phyloP scores from a whole-genome alignment of 805 yeast genomes.

The Candida endomychidarum region DNA sequence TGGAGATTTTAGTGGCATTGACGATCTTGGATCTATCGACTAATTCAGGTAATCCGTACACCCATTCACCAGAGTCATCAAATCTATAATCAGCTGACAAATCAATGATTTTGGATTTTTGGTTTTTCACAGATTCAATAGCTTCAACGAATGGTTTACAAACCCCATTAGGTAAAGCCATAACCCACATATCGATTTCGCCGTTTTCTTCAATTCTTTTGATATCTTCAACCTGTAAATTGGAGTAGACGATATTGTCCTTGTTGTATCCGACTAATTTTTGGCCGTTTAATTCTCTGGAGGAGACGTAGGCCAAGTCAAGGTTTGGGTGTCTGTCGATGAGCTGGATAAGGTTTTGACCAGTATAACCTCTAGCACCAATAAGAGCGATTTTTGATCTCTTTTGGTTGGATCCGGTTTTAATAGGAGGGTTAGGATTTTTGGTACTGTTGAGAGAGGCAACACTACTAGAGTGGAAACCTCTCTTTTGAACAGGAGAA shows the following conservation, averaged over 20 bases:
- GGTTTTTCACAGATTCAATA: constrained; percentile 61
- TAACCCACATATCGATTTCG: constrained; percentile 94
- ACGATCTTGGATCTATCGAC: constrained; percentile 66
- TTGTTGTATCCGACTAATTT: constrained; percentile 86
- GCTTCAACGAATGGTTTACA: constrained; percentile 86
- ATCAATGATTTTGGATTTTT: constrained; percentile 82
- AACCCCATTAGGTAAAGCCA: constrained; percentile 98
- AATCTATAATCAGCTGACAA: constrained; percentile 95
- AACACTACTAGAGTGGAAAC: constrained; percentile 45
- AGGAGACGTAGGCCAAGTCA: constrained; percentile 90
- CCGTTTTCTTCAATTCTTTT: constrained; percentile 69
- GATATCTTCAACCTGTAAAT: constrained; percentile 85
- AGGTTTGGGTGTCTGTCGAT: constrained; percentile 85
- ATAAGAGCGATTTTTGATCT: constrained; percentile 83
- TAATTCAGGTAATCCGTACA: constrained; percentile 93
- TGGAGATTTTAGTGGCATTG: constrained; percentile 76
- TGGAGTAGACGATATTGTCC: constrained; percentile 74
- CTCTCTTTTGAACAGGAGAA: constrained; percentile 50
- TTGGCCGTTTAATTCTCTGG: constrained; percentile 90
- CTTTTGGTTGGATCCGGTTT: constrained; percentile 58
- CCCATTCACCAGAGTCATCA: constrained; percentile 85
- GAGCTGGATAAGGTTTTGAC: constrained; percentile 85
- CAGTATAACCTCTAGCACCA: constrained; percentile 98
- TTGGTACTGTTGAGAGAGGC: constrained; percentile 22
- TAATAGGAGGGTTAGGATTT: constrained; percentile 73